These are phyloP conservation scores for Cutaneotrichosporon curvatum DNA, from an alignment of 1,284 basidiomycete genomes.

Conservation along the genomic window DNA sequence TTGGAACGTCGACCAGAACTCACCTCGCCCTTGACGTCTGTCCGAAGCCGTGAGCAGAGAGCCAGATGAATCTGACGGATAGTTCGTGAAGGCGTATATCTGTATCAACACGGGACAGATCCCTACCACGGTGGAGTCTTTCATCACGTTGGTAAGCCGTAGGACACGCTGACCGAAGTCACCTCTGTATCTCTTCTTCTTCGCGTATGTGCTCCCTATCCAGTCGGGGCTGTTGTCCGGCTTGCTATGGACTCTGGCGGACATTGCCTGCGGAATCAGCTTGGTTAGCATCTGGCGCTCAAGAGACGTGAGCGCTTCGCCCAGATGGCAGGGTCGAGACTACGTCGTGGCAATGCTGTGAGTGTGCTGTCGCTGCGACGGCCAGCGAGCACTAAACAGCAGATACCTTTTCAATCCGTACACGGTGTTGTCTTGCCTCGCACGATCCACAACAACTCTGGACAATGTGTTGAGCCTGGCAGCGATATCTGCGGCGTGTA, in stretches of 20 bases:
- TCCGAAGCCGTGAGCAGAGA: conserved; percentile 42
- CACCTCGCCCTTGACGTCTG: conserved; percentile 72
- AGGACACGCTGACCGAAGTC: conserved; percentile 52
- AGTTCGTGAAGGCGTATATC: conserved; percentile 83
- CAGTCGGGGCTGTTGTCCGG: conserved; percentile 50
- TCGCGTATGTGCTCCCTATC: conserved; percentile 58
- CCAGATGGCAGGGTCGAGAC: not conserved
- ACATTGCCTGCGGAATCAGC: conserved; percentile 60
- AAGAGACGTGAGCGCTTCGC: not conserved
- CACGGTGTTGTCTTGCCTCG: conserved; percentile 66
- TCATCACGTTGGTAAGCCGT: conserved; percentile 58
- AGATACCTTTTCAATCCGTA: conserved; percentile 89
- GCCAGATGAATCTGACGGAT: not conserved
- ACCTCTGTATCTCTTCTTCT: conserved; percentile 68
- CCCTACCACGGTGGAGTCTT: conserved; percentile 80
- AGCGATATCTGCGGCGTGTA: conserved; percentile 63
- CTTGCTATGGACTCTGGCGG: conserved; percentile 63
- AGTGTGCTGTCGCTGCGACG: conserved; percentile 32
- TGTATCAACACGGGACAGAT: conserved; percentile 63
- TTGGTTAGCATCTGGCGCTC: conserved; percentile 39
- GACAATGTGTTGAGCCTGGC: conserved; percentile 66
- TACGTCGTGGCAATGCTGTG: conserved; percentile 55
- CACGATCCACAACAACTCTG: conserved; percentile 69
- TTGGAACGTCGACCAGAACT: conserved; percentile 58
- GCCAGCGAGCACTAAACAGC: conserved; percentile 5